Percentiles rank a stretch among this genome's conserved stretches.
These are phyloP conservation scores for Pichia sp. DNA, from an alignment of 1,139 yeast genomes.

Conservation along the genomic window DNA sequence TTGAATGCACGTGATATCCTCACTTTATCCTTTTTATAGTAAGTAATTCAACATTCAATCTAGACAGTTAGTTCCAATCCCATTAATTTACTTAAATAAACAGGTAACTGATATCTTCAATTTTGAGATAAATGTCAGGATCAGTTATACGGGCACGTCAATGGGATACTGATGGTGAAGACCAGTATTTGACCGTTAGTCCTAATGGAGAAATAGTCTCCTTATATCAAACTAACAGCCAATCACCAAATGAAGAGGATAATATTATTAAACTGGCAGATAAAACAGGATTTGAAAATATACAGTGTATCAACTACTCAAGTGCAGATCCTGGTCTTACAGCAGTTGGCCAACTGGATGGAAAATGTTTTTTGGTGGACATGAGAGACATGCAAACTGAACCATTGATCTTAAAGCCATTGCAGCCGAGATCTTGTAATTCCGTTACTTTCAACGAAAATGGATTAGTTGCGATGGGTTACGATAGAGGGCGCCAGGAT, in stretches of 20 bases:
- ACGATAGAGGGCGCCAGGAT: constrained; percentile 75
- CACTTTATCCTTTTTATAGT: too few relatives aligned
- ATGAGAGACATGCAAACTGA: constrained; percentile 36
- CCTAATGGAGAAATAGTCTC: constrained; percentile 65
- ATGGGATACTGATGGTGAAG: constrained; percentile 24
- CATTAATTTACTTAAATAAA: too few relatives aligned
- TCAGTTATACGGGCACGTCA: constrained; percentile 23
- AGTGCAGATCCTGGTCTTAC: constrained; percentile 48
- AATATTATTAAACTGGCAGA: constrained; percentile 43
- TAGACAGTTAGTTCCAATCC: too few relatives aligned
- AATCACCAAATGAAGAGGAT: constrained; percentile 29
- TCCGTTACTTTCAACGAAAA: constrained; percentile 59
- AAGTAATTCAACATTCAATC: too few relatives aligned
- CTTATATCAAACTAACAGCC: constrained; percentile 43
- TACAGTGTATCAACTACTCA: constrained; percentile 68
- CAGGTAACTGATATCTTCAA: too few relatives aligned
- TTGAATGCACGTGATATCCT: too few relatives aligned
- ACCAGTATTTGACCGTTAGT: constrained; percentile 43
- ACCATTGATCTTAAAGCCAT: constrained; percentile 47
- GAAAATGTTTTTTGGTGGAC: constrained; percentile 59
- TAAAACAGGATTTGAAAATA: constrained; percentile 60
- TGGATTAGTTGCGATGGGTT: constrained; percentile 68
- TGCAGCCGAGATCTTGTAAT: constrained; percentile 70
- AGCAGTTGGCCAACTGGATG: constrained; percentile 70
- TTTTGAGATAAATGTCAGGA: constrained; percentile 28